Conservation (phyloP, 495 filamentous ascomycete species). For the Tetracladium marchalianum region DNA sequence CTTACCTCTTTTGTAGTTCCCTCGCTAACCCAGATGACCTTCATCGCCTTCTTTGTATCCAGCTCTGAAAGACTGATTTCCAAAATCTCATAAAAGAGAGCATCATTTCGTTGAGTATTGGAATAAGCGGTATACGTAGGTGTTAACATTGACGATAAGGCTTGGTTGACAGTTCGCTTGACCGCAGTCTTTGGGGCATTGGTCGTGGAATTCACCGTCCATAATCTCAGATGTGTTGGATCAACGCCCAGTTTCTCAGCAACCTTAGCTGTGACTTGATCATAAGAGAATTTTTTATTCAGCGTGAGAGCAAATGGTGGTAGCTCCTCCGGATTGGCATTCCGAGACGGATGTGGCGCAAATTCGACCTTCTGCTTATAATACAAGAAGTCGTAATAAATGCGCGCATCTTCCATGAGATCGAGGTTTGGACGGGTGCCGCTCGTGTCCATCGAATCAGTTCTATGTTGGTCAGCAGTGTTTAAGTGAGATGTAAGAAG, state of each 20-base stretch:
- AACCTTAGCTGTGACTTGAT: slow-evolving; percentile 78
- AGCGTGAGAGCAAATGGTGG: slow-evolving; percentile 33
- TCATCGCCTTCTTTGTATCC: slow-evolving; percentile 79
- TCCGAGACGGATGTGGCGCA: slow-evolving; percentile 42
- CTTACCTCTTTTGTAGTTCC: slow-evolving; percentile 82
- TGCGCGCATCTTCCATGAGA: slow-evolving; percentile 54
- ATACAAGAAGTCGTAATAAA: slow-evolving; percentile 87
- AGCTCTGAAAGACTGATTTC: slow-evolving; percentile 89
- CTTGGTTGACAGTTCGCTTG: slow-evolving; percentile 58
- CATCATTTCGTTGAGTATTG: slow-evolving; percentile 60
- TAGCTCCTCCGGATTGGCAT: slow-evolving; percentile 54
- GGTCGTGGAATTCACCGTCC: slow-evolving; percentile 63
- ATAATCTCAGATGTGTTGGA: slow-evolving; percentile 82
- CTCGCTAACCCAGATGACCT: slow-evolving; percentile 75
- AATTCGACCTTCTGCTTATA: slow-evolving; percentile 71
- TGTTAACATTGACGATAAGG: slow-evolving; percentile 59
- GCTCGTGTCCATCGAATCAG: background rate
- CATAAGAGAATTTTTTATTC: slow-evolving; percentile 83
- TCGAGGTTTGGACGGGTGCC: slow-evolving; percentile 17
- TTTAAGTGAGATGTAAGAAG: slow-evolving; percentile 32
- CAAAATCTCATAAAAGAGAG: slow-evolving; percentile 81
- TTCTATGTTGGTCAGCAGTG: slow-evolving; percentile 10
- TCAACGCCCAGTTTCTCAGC: slow-evolving; percentile 69
- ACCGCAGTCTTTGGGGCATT: slow-evolving; percentile 67
- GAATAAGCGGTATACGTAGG: slow-evolving; percentile 44